Evolutionary conservation across 106 monocot species (phyloP), one percentile per base, ranked within the genome.

Genomic region (Chionographis japonica): DNA sequence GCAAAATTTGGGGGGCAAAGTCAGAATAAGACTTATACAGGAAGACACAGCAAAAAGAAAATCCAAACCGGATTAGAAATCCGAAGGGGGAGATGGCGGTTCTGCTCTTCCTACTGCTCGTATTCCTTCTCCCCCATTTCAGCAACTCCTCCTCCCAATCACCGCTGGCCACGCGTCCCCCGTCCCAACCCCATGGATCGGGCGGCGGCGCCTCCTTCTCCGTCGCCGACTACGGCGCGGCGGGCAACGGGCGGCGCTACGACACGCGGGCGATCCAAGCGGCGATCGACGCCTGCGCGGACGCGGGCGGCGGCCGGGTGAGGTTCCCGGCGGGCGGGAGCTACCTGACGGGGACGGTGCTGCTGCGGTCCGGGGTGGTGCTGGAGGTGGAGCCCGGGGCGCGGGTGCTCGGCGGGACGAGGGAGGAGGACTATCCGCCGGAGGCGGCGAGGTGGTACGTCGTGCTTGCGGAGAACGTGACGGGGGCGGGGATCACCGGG

Each of bases 311-410:
- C 46, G 94, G 89, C 46, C 69, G 76, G 37, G 93, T 87, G 1
- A 1, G 46, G 4, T 78, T 98, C 80, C 87, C 89, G 2, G 37
- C 84, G 39, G 75, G 75, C 61, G 79, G 71, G 8, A 37, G 71
- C 76, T 98, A 80, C 74, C 89, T 98, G 15, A 98, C 98, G 13
- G 85, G 76, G 0, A 98, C 93, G 57, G 65, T 93, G 56, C 74
- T 61, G 55, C 86, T 93, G 39, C 65, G 77, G 53, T 85, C 87
- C n/a, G 68, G 74, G 13, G 93, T 98, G 17, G 68, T 77, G 10
- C 72, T 92, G 6, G 80, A 86, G 40, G 75, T 97, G 39, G 84
- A 87, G 63, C 60, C 56, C 19, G 90, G 93, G 27, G 89, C 90
- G 41, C 50, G 71, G 72, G 63, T 98, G 1, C 68, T 98, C n/a